phyloP scores from a whole-genome alignment of 2,329 filamentous ascomycete genomes.

The Diaporthe batatas region DNA sequence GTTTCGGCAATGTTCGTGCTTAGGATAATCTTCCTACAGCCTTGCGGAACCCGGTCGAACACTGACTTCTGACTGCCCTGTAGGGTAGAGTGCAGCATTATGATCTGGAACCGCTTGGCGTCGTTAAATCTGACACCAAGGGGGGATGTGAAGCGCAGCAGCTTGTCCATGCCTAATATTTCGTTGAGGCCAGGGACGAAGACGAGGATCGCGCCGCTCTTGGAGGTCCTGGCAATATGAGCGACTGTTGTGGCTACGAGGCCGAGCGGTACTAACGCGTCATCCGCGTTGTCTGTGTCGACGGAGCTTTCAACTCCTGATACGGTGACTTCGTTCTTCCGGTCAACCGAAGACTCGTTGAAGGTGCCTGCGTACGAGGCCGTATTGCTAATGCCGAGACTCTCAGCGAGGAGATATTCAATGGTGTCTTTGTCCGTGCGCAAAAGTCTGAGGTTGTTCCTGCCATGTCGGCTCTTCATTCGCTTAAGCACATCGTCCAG shows the following conservation, averaged over 20 bases:
- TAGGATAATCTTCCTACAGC: conserved; percentile 62
- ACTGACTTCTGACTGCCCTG: conserved; percentile 57
- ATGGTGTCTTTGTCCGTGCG: background rate
- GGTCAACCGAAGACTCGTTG: conserved; percentile 13
- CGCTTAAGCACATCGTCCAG: conserved; percentile 26
- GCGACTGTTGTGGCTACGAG: conserved; percentile 59
- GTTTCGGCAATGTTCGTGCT: conserved; percentile 66
- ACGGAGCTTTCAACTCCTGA: background rate
- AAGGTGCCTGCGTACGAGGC: background rate
- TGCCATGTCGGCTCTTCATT: background rate
- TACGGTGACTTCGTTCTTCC: conserved; percentile 1
- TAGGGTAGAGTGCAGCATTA: conserved; percentile 61
- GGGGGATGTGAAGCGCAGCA: conserved; percentile 49
- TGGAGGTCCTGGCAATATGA: conserved; percentile 58
- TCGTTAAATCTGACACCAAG: conserved; percentile 58
- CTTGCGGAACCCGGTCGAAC: conserved; percentile 54
- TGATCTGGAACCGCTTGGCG: conserved; percentile 55
- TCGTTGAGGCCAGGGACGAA: conserved; percentile 58
- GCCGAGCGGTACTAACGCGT: conserved; percentile 52
- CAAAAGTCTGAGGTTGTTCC: background rate
- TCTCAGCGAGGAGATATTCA: background rate
- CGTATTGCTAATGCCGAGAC: background rate
- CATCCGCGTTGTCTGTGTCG: background rate
- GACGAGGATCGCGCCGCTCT: conserved; percentile 60
- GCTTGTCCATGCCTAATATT: conserved; percentile 50